Evolutionary conservation across 768 basidiomycete genomes (phyloP).

Genomic region (Termitomyces sp.): DNA sequence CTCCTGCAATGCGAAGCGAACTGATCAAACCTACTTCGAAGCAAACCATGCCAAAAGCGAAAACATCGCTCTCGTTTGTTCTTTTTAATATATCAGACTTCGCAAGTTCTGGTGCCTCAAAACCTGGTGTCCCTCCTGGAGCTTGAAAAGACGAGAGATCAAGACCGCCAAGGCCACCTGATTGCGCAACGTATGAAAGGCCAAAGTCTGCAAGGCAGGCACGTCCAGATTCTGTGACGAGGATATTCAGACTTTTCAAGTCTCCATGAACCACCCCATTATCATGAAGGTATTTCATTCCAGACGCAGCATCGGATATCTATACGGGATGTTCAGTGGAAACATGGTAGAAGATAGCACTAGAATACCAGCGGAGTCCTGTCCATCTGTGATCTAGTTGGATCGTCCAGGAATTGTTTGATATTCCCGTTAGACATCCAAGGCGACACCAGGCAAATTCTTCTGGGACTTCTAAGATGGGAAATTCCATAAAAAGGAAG

Average conservation of each 20-base stretch:
- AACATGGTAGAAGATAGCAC: neutral
- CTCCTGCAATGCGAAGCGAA: neutral
- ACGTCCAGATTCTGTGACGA: slow-evolving; percentile 13
- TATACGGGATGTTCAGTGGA: neutral
- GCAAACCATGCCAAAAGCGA: slow-evolving; percentile 3
- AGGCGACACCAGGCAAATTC: slow-evolving; percentile 25
- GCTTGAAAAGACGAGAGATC: slow-evolving; percentile 1
- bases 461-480: slow-evolving; percentile 15
- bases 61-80: slow-evolving; percentile 1
- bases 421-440: slow-evolving; percentile 31
- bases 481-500: slow-evolving; percentile 33
- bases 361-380: neutral
- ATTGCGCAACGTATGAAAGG: slow-evolving; percentile 21
- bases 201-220: slow-evolving; percentile 46
- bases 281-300: slow-evolving; percentile 26
- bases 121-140: slow-evolving; percentile 21
- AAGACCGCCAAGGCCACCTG: slow-evolving; percentile 7
- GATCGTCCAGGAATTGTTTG: slow-evolving; percentile 11
- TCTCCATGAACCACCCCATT: slow-evolving; percentile 37
- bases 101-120: slow-evolving; percentile 28
- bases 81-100: slow-evolving; percentile 5
- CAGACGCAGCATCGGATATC: slow-evolving; percentile 23
- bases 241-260: slow-evolving; percentile 30
- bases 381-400: slow-evolving; percentile 1
- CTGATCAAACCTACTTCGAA: neutral